These are phyloP conservation scores for Tetrahymena thermophila DNA, from an alignment of 73 alveolate species.

Conservation along the genomic window DNA sequence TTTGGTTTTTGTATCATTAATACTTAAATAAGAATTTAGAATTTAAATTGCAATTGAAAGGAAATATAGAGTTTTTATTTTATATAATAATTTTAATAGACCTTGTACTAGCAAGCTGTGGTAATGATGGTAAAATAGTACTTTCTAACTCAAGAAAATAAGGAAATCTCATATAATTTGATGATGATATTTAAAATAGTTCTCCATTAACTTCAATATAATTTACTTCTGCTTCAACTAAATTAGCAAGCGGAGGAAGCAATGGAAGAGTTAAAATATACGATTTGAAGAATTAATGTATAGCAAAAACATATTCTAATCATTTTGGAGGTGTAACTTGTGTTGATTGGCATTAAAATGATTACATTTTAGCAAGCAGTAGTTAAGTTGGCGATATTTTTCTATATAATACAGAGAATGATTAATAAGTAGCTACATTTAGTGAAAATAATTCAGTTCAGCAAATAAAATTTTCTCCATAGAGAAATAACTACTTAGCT, in stretches of 20 bases:
- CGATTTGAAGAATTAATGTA: constrained; percentile 68
- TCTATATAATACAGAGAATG: constrained; percentile 5
- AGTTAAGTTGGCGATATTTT: constrained; percentile 11
- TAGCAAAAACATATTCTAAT: constrained; percentile 21
- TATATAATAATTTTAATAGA: background rate
- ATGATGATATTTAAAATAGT: background rate
- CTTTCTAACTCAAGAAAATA: constrained; percentile 17
- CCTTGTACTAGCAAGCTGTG: constrained; percentile 51
- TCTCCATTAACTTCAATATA: constrained; percentile 52
- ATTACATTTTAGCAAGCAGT: constrained; percentile 35
- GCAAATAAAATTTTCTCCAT: constrained; percentile 44
- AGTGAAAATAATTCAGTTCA: constrained; percentile 6
- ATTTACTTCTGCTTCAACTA: constrained; percentile 41
- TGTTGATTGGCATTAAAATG: constrained; percentile 44
- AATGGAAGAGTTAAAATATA: constrained; percentile 80
- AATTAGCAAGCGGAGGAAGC: constrained; percentile 67
- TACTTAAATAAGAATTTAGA: no score
- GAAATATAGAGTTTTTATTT: background rate
- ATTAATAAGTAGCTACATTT: constrained; percentile 8
- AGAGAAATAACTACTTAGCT: constrained; percentile 24
- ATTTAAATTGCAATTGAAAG: background rate
- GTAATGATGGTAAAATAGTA: constrained; percentile 57
- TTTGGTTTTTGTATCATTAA: no score
- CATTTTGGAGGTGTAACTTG: constrained; percentile 1
- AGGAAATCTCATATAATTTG: background rate